phyloP scores from a whole-genome alignment of 139 green algal species.

The Pleodorina starrii region DNA sequence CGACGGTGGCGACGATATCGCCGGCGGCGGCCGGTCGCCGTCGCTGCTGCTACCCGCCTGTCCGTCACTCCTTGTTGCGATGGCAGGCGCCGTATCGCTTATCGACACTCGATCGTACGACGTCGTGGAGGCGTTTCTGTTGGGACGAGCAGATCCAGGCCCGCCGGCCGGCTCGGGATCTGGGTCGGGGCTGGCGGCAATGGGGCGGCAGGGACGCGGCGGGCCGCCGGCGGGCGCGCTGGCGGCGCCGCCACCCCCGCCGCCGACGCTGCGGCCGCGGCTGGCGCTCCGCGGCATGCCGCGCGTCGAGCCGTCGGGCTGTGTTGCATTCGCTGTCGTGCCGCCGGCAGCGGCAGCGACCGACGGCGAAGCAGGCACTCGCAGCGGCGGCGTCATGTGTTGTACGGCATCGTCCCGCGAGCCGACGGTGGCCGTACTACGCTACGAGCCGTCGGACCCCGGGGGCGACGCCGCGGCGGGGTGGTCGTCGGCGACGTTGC shows the following conservation, averaged over 20 bases:
- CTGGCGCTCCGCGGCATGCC: slow-evolving; percentile 25
- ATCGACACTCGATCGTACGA: slow-evolving; percentile 50
- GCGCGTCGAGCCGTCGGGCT: slow-evolving; percentile 1
- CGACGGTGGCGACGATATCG: background rate
- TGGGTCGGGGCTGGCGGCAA: background rate
- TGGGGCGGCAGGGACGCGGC: slow-evolving; percentile 3
- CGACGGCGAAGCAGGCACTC: background rate
- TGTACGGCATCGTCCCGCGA: slow-evolving; percentile 13
- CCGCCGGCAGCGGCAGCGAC: background rate
- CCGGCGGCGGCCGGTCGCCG: background rate
- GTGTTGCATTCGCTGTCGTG: background rate
- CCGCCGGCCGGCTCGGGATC: background rate
- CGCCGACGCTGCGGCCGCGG: slow-evolving; percentile 8
- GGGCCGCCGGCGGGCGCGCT: background rate
- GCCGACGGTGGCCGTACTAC: background rate
- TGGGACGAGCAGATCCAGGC: background rate
- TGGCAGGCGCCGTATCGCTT: slow-evolving; percentile 12
- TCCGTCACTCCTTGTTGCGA: slow-evolving; percentile 25
- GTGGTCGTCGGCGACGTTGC: background rate
- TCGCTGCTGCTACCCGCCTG: slow-evolving; percentile 5
- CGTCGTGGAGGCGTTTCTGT: slow-evolving; percentile 43
- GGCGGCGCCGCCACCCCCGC: slow-evolving; percentile 22
- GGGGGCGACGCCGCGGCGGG: background rate
- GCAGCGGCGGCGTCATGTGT: background rate
- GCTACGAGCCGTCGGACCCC: background rate